Percentiles rank a stretch among this genome's conserved stretches.
Conservation (phyloP, 2,329 filamentous ascomycete genomes). For the Alternaria sp. region DNA sequence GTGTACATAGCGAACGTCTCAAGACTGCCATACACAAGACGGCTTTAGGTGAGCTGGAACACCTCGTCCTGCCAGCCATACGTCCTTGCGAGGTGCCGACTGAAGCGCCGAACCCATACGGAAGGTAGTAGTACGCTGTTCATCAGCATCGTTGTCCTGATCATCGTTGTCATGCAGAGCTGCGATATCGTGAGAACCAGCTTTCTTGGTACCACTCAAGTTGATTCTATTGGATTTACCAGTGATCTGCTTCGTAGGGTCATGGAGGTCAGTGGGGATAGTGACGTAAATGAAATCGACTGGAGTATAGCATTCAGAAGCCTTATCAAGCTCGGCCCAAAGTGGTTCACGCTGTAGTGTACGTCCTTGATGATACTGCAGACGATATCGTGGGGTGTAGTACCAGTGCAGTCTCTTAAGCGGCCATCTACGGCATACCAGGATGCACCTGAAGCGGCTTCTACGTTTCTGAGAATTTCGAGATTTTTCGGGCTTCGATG, state of each 20-base stretch:
- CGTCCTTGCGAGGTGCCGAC: constrained; percentile 55
- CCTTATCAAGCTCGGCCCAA: constrained; percentile 53
- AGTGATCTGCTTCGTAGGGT: constrained; percentile 20
- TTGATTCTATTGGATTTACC: constrained; percentile 6
- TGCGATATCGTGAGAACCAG: background rate
- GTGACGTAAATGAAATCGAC: constrained; percentile 4
- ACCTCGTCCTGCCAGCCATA: constrained; percentile 58
- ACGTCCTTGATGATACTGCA: constrained; percentile 40
- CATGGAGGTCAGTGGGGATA: constrained; percentile 10
- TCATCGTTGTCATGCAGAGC: background rate
- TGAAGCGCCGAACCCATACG: constrained; percentile 56
- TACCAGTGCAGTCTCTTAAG: constrained; percentile 4
- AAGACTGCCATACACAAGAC: no score
- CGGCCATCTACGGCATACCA: constrained; percentile 51
- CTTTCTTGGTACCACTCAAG: background rate
- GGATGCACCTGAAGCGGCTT: constrained; percentile 58
- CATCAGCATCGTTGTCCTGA: background rate
- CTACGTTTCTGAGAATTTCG: constrained; percentile 50
- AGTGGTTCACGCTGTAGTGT: constrained; percentile 57
- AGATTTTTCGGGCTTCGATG: constrained; percentile 54
- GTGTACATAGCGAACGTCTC: no score
- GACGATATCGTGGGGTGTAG: constrained; percentile 9
- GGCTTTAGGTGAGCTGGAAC: constrained; percentile 1
- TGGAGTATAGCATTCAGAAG: no score
- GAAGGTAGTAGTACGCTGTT: constrained; percentile 50